Base-by-base conservation (phyloP, 2,329 filamentous ascomycete genomes). In the Coniella vitis region DNA sequence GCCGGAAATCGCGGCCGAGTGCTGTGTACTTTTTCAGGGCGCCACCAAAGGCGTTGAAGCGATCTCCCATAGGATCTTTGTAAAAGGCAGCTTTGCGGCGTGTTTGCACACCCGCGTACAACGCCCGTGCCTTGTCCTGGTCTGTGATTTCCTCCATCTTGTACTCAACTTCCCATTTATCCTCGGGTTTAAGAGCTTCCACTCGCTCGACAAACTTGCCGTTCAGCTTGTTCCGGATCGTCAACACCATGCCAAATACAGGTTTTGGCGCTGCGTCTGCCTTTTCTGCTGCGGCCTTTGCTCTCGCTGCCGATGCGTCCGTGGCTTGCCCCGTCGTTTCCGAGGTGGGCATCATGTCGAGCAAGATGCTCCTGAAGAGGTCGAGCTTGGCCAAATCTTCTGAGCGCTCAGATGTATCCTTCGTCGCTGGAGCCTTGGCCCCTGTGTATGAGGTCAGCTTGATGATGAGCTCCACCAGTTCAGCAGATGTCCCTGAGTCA, bases 161-260 rank as follows among this genome's bases (percentile, higher is more conserved):
- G 65, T 95, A 96, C 57, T 93, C 81, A n/a, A 96, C 70, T 0
- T 69, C 64, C 90, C 90, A 96, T 60, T 55, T 81, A 50, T 61
- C 64, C 5, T 9, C 17, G 13, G 58, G 29, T 0, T 45, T 64
- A 39, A 84, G 62, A 0, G 71, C 57, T 1, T 66, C 55, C 0
- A 89, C 86, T 3, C 89, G 81, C 0, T 69, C 61, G 1, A 88
- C 78, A 47, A 77, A 75, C 12, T 69, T 47, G 16, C 78, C 83
- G 59, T 93, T 84, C 47, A 95, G 76, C 55, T 77, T 79, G 69
- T 87, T 93, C 55, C 79, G 79, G 43, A 88, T 70, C 0, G 80
- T 84, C 48, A 96, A 69, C 13, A 81, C 81, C 75, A 93, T 79
- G 35, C 80, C 86, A 21, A 89, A 68, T 1, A 90, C 20, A 10